phyloP scores from a whole-genome alignment of 139 green algal genomes.

The Asterochloris erici region DNA sequence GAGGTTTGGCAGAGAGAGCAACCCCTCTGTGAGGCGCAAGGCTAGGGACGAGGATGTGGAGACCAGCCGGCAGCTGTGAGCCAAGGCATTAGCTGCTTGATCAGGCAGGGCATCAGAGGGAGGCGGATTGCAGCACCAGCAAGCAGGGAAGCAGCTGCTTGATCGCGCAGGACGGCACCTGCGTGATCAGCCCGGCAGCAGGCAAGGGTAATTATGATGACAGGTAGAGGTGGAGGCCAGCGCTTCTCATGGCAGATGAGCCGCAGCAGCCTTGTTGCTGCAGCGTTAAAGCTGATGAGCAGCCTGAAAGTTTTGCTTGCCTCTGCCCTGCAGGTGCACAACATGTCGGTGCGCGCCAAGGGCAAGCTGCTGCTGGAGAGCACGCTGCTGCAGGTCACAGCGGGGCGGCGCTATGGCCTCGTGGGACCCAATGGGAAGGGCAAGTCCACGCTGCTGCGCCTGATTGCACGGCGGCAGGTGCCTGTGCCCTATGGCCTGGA shows the following conservation, averaged over 20 bases:
- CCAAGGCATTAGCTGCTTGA: too few relatives aligned
- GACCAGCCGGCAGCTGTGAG: too few relatives aligned
- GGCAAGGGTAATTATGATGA: background rate
- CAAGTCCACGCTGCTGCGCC: constrained; percentile 97
- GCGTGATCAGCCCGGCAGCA: background rate
- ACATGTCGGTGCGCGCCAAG: constrained; percentile 93
- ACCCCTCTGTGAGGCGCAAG: too few relatives aligned
- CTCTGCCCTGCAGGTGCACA: constrained; percentile 70
- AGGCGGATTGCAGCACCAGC: too few relatives aligned
- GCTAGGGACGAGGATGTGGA: too few relatives aligned
- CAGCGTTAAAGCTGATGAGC: too few relatives aligned
- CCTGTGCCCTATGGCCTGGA: constrained; percentile 96
- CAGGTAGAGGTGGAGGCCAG: background rate
- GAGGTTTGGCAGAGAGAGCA: too few relatives aligned
- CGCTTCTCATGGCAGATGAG: background rate
- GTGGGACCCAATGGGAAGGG: constrained; percentile 89
- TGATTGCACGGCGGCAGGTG: constrained; percentile 89
- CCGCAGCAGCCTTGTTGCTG: background rate
- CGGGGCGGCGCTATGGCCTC: constrained; percentile 78
- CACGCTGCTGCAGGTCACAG: constrained; percentile 86
- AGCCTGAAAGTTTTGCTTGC: background rate
- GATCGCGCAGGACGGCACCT: background rate
- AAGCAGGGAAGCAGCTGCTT: background rate
- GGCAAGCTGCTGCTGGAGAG: constrained; percentile 97
- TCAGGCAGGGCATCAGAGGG: too few relatives aligned